A percentile compares a stretch with the other conserved stretches of the same genome.
Evolutionary conservation across 2,329 filamentous ascomycete genomes (phyloP).

Genomic region (Colletotrichum spaethianum): DNA sequence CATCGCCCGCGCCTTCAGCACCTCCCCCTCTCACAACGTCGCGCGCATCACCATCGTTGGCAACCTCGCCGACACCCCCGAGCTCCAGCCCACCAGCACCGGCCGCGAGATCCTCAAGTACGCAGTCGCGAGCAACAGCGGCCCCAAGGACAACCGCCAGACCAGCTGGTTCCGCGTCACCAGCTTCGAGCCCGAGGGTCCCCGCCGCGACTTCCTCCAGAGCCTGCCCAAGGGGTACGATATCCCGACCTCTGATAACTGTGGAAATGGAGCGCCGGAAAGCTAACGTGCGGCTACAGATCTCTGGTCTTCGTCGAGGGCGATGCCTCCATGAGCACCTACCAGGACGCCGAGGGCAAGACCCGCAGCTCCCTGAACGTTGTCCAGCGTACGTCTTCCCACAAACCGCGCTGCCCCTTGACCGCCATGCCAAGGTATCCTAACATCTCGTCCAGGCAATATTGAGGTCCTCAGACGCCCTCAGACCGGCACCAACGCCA

Average conservation of each 20-base stretch:
- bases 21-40: conserved; percentile 73
- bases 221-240: conserved; percentile 87
- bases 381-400: conserved; percentile 79
- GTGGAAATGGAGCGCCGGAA: background rate
- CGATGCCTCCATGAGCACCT: conserved; percentile 78
- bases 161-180: conserved; percentile 90
- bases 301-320: conserved; percentile 87
- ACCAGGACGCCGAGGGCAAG: conserved; percentile 80
- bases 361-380: conserved; percentile 76
- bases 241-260: background rate
- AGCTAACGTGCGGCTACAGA: conserved; percentile 59
- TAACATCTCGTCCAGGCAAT: conserved; percentile 52
- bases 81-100: conserved; percentile 77
- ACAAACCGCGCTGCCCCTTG: background rate
- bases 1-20: conserved; percentile 80
- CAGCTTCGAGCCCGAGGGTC: conserved; percentile 78
- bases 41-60: conserved; percentile 91
- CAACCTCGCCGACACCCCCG: conserved; percentile 84
- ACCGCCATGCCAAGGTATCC: conserved; percentile 9
- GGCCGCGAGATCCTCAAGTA: conserved; percentile 85
- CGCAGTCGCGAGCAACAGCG: conserved; percentile 78
- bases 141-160: conserved; percentile 77
- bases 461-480: conserved; percentile 63
- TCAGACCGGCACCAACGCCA: conserved; percentile 43
- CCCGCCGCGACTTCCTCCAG: conserved; percentile 79